Conservation (phyloP, 106 monocot species). For the Dioscorea dumetorum region DNA sequence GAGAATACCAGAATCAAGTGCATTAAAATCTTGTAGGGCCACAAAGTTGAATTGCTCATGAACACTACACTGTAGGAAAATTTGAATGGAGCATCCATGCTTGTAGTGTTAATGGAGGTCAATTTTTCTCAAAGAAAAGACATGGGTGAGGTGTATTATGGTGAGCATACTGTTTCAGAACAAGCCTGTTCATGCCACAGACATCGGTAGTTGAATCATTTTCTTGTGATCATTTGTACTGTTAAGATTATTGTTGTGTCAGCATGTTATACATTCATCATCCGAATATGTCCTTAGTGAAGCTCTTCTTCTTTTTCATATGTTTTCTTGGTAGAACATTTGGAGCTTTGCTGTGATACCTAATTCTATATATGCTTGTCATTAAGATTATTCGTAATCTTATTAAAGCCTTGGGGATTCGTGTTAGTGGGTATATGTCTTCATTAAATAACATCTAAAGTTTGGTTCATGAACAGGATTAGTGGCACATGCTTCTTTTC, state of each 20-base stretch:
- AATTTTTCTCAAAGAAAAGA: constrained; percentile 7
- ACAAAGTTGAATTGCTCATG: not conserved
- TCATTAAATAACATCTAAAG: not conserved
- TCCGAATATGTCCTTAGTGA: not conserved
- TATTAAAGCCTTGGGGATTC: no score
- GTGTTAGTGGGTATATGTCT: not conserved
- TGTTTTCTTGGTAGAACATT: no score
- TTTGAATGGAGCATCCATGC: constrained; percentile 7
- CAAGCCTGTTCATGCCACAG: not conserved
- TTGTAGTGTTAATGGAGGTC: constrained; percentile 4
- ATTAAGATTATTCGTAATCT: no score
- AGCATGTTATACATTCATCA: no score
- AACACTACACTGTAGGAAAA: not conserved
- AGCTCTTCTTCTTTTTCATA: no score
- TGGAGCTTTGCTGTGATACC: no score
- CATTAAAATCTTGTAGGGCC: not conserved
- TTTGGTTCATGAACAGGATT: not conserved
- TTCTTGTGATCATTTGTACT: not conserved
- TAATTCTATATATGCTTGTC: no score
- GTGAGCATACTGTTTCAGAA: not conserved
- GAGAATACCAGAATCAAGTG: no score
- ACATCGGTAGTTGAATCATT: no score
- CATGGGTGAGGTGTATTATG: constrained; percentile 3
- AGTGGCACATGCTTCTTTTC: constrained; percentile 17
- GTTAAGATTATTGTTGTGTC: not conserved